phyloP scores from a whole-genome alignment of 352 stramenopile species.

The Pelagophyceae sp. region DNA sequence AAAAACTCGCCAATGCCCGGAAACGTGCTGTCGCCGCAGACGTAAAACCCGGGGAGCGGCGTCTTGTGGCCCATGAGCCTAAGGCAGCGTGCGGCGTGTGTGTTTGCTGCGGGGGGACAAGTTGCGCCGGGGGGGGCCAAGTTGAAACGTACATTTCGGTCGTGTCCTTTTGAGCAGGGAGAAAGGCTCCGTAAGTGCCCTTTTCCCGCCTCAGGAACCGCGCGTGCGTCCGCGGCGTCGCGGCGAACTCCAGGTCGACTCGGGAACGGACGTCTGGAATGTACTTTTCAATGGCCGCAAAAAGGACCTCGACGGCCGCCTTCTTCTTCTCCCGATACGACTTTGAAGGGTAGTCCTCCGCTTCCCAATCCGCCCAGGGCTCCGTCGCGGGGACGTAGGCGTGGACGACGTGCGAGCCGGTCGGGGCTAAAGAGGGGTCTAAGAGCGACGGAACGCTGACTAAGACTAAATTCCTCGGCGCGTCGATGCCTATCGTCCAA shows the following conservation, averaged over 20 bases:
- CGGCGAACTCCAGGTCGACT: constrained; percentile 41
- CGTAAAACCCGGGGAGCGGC: neutral
- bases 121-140: no score
- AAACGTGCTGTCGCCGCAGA: constrained; percentile 14
- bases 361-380: constrained; percentile 56
- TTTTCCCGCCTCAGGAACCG: constrained; percentile 41
- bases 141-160: no score
- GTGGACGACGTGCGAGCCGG: constrained; percentile 54
- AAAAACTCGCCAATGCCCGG: no score
- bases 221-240: constrained; percentile 47
- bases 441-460: constrained; percentile 54
- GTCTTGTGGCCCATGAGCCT: constrained; percentile 18
- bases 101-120: no score
- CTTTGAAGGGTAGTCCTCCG: constrained; percentile 36
- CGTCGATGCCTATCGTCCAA: constrained; percentile 54
- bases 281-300: constrained; percentile 57
- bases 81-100: no score
- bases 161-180: neutral
- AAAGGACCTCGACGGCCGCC: constrained; percentile 52
- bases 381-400: constrained; percentile 56
- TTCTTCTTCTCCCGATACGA: constrained; percentile 55
- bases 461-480: constrained; percentile 53
- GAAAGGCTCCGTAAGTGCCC: constrained; percentile 46
- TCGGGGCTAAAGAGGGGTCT: constrained; percentile 46
- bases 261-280: constrained; percentile 47